These are phyloP conservation scores for Neoascochyta sp. DNA, from an alignment of 2,329 filamentous ascomycete species.

Conservation along the genomic window DNA sequence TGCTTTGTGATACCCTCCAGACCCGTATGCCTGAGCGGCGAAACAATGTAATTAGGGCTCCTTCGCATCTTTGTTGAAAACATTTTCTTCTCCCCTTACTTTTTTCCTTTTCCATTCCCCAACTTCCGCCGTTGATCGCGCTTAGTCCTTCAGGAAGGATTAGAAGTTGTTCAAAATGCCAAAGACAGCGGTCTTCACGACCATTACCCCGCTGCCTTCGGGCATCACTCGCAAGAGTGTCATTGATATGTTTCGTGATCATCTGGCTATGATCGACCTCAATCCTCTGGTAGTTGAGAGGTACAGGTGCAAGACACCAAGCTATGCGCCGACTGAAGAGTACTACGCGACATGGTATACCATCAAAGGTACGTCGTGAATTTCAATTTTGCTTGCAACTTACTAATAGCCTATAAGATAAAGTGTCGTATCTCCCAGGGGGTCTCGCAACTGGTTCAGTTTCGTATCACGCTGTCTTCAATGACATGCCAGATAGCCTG, in stretches of 20 bases:
- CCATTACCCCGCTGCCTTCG: constrained; percentile 71
- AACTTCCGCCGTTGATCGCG: constrained; percentile 1
- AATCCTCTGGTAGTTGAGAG: constrained; percentile 78
- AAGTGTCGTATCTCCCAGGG: constrained; percentile 70
- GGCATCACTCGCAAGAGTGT: constrained; percentile 67
- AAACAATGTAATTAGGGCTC: constrained; percentile 27
- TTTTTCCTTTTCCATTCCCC: constrained; percentile 8
- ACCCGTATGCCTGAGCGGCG: constrained; percentile 14
- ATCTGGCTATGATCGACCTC: constrained; percentile 79
- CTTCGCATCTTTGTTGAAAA: constrained; percentile 18
- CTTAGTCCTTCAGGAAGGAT: background rate
- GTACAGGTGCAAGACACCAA: constrained; percentile 63
- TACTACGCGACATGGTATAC: constrained; percentile 69
- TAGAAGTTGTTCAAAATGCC: constrained; percentile 52
- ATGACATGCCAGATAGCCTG: constrained; percentile 67
- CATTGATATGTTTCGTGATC: constrained; percentile 71
- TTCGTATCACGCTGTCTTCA: constrained; percentile 75
- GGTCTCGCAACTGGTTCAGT: constrained; percentile 63
- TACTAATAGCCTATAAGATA: constrained; percentile 49
- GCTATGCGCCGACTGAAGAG: constrained; percentile 67
- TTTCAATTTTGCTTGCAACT: background rate
- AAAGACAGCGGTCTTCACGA: constrained; percentile 69
- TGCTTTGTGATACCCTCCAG: constrained; percentile 14
- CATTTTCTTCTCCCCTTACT: constrained; percentile 8
- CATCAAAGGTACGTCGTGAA: constrained; percentile 34